Percentiles rank a stretch among this genome's conserved stretches.
These are phyloP conservation scores for Carpinus fangiana DNA, from an alignment of 306 rosid genomes.

Conservation along the genomic window DNA sequence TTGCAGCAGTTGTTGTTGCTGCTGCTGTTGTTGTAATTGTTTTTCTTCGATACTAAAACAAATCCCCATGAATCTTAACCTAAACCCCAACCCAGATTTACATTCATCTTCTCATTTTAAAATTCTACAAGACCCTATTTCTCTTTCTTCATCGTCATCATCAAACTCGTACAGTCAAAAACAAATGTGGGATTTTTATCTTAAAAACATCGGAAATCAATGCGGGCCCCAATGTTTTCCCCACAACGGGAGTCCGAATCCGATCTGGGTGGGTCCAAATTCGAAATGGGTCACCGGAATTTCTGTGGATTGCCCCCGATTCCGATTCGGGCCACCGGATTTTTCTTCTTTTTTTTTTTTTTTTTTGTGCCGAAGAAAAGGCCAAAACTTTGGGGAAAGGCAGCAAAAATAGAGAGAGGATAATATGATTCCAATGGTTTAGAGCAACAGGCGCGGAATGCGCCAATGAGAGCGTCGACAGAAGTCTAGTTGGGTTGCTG, in stretches of 20 bases:
- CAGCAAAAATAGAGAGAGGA: conserved; percentile 16
- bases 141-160: conserved; percentile 23
- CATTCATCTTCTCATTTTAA: conserved; percentile 25
- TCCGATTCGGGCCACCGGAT: conserved; percentile 35
- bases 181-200: not conserved
- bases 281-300: conserved; percentile 7
- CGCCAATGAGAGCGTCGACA: conserved; percentile 46
- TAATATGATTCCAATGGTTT: conserved; percentile 22
- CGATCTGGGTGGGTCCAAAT: conserved; percentile 4
- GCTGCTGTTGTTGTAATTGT: not conserved
- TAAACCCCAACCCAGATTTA: conserved; percentile 18
- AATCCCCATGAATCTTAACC: conserved; percentile 75
- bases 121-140: not conserved
- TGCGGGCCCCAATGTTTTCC: not conserved
- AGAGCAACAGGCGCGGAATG: conserved; percentile 46
- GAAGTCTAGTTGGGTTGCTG: conserved; percentile 14
- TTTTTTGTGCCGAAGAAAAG: conserved; percentile 3
- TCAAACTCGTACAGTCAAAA: not conserved
- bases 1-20: conserved; percentile 1
- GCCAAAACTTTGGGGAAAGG: conserved; percentile 7
- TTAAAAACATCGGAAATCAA: conserved; percentile 4
- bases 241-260: not conserved
- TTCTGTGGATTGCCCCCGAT: conserved; percentile 13
- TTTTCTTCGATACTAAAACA: conserved; percentile 71
- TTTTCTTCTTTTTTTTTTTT: not conserved